Evolutionary conservation across 805 yeast genomes (phyloP).

Genomic region (Wickerhamomyces canadensis): DNA sequence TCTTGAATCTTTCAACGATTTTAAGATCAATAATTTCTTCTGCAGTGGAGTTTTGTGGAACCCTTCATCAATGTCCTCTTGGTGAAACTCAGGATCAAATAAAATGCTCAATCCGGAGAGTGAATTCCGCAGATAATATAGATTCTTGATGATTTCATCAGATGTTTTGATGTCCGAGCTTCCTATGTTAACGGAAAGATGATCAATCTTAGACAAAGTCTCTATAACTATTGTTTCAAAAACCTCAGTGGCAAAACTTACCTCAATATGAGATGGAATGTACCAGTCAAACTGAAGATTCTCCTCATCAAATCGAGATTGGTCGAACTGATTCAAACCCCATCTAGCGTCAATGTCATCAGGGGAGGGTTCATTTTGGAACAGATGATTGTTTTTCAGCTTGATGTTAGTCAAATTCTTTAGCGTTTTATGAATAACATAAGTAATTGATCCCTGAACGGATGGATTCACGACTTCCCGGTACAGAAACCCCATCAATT

Average conservation of each 20-base stretch:
- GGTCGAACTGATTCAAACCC: conserved; percentile 69
- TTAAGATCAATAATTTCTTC: conserved; percentile 27
- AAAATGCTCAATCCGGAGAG: conserved; percentile 67
- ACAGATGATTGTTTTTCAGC: conserved; percentile 48
- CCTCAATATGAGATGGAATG: conserved; percentile 50
- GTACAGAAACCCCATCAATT: conserved; percentile 26
- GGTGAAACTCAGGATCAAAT: conserved; percentile 64
- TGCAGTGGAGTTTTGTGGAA: conserved; percentile 13
- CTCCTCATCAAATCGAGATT: conserved; percentile 40
- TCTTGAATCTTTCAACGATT: conserved; percentile 30
- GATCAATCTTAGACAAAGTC: conserved; percentile 38
- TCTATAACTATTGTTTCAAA: conserved; percentile 44
- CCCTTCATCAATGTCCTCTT: conserved; percentile 8
- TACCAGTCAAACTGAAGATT: conserved; percentile 70
- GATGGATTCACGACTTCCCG: conserved; percentile 41
- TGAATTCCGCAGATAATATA: conserved; percentile 52
- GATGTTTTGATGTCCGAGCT: conserved; percentile 26
- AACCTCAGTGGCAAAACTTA: conserved; percentile 54
- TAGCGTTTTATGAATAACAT: conserved; percentile 61
- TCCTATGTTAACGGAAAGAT: conserved; percentile 25
- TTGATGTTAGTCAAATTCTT: conserved; percentile 59
- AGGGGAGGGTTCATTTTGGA: conserved; percentile 38
- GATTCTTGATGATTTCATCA: conserved; percentile 50
- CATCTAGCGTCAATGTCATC: conserved; percentile 44
- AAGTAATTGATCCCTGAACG: conserved; percentile 52